Evolutionary conservation across 1,139 yeast species (phyloP), one percentile per base, ranked within the genome.

Genomic region (Lodderomyces oxycetoniae): DNA sequence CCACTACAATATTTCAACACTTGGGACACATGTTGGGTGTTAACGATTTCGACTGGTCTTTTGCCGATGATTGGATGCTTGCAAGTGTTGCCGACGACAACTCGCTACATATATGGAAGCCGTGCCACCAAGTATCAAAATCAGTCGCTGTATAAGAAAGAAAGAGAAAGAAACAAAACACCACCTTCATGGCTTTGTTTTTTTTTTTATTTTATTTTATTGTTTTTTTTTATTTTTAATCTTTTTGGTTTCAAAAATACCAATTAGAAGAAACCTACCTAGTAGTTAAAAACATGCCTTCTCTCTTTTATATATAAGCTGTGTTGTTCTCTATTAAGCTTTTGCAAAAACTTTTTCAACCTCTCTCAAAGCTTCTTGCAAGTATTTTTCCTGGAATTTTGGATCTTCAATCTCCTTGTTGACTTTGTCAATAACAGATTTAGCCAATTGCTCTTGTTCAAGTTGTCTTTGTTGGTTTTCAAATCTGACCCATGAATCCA

Each of bases 401-500:
- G 95, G 81, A 69, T 83, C 81, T 53, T 73, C 70, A 52, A 91
- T 67, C 67, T 88, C 94, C 67, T 81, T 71, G 72, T 85, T 79
- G 52, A 91, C 94, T 74, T 87, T 88, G 41, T 87, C 71, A 58
- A 88, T 83, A 49, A 91, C 95, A 40, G 89, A 61, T 61, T 83
- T 72, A 55, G 94, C 80, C 57, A 91, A 79, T 67, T 87, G 95
- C 63, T 80, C 78, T 75, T 91, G 98, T 74, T 91, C 96, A 58
- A 82, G 70, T 75, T 87, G 95, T 73, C 97, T 91, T 54, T 89
- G 93, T 61, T 87, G 89, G 50, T 87, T 83, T 74, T 91, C 98
- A 67, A 85, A 87, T 79, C 97, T 87, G 53, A 88, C 97, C 98
- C 98, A 91, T 24, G 97, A 87, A 69, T 91, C 98, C 61, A 91